Percentiles rank a stretch among this genome's conserved stretches.
These are phyloP conservation scores for Cladosporium sp. DNA, from an alignment of 2,329 filamentous ascomycete species.

Conservation along the genomic window DNA sequence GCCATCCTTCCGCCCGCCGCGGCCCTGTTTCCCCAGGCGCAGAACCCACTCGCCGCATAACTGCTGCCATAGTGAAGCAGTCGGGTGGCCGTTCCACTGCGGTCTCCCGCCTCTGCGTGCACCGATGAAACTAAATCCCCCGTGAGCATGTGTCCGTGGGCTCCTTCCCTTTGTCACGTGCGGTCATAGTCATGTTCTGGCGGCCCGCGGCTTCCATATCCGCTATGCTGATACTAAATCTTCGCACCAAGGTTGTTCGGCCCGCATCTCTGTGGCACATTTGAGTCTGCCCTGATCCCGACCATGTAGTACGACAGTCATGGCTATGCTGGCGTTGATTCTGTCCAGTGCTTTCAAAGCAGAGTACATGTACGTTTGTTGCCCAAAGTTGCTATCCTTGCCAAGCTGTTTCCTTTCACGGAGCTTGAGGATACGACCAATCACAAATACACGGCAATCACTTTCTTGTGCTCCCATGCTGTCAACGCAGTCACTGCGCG, in stretches of 20 bases:
- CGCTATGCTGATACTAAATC: neutral
- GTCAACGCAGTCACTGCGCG: slow-evolving; percentile 18
- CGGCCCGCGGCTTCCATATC: slow-evolving; percentile 14
- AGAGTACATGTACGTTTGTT: slow-evolving; percentile 15
- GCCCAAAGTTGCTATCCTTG: slow-evolving; percentile 13
- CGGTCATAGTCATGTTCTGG: neutral
- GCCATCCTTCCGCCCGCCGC: slow-evolving; percentile 7
- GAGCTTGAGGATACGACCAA: neutral
- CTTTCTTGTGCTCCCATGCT: slow-evolving; percentile 16
- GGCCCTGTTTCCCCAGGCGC: slow-evolving; percentile 19
- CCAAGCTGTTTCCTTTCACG: neutral
- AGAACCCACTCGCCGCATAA: slow-evolving; percentile 6
- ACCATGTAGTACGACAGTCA: slow-evolving; percentile 13
- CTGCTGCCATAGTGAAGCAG: neutral
- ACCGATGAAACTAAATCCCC: neutral
- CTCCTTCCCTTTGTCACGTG: slow-evolving; percentile 6
- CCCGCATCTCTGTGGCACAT: slow-evolving; percentile 8
- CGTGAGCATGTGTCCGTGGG: slow-evolving; percentile 8
- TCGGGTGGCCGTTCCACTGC: slow-evolving; percentile 9
- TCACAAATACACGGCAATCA: neutral
- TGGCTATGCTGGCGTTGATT: slow-evolving; percentile 11
- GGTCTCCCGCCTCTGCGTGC: slow-evolving; percentile 8
- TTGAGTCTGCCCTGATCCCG: slow-evolving; percentile 11
- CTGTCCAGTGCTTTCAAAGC: slow-evolving; percentile 12
- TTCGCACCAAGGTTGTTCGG: slow-evolving; percentile 9